phyloP scores from a whole-genome alignment of 2,329 filamentous ascomycete species.

The Fusarium drepaniforme region DNA sequence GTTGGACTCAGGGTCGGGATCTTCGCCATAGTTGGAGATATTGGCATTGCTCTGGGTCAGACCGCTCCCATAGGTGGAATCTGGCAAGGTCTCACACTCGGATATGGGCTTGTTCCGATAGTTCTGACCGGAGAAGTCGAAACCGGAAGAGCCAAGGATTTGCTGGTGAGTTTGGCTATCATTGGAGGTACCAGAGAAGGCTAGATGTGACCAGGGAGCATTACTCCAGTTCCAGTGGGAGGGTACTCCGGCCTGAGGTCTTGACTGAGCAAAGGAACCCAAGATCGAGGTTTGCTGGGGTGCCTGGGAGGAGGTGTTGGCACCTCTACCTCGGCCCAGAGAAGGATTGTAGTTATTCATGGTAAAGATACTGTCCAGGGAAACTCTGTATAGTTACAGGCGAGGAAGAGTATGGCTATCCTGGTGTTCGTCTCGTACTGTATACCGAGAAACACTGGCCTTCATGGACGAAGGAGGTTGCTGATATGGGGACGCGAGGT shows the following conservation, averaged over 20 bases:
- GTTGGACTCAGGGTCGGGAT: constrained; percentile 52
- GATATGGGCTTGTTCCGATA: constrained; percentile 49
- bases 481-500: neutral
- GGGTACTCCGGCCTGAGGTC: constrained; percentile 8
- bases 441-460: neutral
- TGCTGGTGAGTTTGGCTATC: constrained; percentile 44
- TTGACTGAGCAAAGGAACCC: constrained; percentile 14
- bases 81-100: constrained; percentile 55
- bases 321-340: constrained; percentile 2
- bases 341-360: constrained; percentile 28
- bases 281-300: constrained; percentile 22
- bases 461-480: neutral
- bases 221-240: constrained; percentile 42
- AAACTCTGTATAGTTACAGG: neutral
- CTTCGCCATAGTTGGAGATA: constrained; percentile 59
- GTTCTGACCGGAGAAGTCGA: constrained; percentile 33
- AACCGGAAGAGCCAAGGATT: constrained; percentile 26
- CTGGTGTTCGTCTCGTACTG: constrained; percentile 4
- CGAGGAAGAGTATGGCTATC: neutral
- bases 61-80: constrained; percentile 61
- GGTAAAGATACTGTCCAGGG: neutral
- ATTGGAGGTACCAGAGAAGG: constrained; percentile 35
- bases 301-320: constrained; percentile 11
- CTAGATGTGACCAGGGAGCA: constrained; percentile 58
- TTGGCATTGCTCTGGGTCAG: constrained; percentile 58